Conservation (phyloP, 2,329 filamentous ascomycete genomes). For the Pseudocercospora cruenta region DNA sequence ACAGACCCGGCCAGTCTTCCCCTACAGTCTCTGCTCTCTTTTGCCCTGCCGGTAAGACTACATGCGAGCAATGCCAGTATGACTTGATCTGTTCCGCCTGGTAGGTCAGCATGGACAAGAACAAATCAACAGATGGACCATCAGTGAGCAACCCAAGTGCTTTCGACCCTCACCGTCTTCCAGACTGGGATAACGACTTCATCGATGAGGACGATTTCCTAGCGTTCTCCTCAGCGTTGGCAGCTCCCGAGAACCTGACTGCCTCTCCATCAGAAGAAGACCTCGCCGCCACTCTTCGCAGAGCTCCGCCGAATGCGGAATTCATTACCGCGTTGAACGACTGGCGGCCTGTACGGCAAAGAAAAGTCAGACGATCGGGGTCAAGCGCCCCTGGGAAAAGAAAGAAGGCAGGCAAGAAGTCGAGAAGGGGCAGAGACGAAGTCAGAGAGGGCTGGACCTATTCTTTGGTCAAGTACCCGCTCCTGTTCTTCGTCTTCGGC, state of each 20-base stretch:
- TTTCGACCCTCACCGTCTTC: slow-evolving; percentile 71
- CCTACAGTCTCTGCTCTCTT: not conserved
- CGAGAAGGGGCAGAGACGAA: slow-evolving; percentile 71
- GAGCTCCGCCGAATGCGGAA: slow-evolving; percentile 45
- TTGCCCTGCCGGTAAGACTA: not conserved
- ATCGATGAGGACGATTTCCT: slow-evolving; percentile 71
- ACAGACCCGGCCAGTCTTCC: not conserved
- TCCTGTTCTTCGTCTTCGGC: slow-evolving; percentile 75
- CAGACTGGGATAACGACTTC: slow-evolving; percentile 81
- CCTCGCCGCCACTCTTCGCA: slow-evolving; percentile 42
- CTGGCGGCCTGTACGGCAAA: slow-evolving; percentile 86
- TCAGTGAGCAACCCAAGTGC: slow-evolving; percentile 49
- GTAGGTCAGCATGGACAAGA: slow-evolving; percentile 34
- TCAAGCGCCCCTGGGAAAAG: slow-evolving; percentile 30
- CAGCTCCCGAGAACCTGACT: slow-evolving; percentile 69
- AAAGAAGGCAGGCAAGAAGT: slow-evolving; percentile 43
- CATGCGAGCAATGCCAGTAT: not conserved
- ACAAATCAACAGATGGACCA: slow-evolving; percentile 53
- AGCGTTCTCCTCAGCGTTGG: slow-evolving; percentile 78
- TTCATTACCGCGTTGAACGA: slow-evolving; percentile 93
- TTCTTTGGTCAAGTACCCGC: slow-evolving; percentile 85
- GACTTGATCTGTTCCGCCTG: not conserved
- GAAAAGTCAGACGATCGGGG: slow-evolving; percentile 46
- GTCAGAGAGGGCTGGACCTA: slow-evolving; percentile 94
- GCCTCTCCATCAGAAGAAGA: slow-evolving; percentile 64